Evolutionary conservation across 208 protist species (phyloP), one percentile per base, ranked within the genome.

Genomic region (Crithidia mellificae): DNA sequence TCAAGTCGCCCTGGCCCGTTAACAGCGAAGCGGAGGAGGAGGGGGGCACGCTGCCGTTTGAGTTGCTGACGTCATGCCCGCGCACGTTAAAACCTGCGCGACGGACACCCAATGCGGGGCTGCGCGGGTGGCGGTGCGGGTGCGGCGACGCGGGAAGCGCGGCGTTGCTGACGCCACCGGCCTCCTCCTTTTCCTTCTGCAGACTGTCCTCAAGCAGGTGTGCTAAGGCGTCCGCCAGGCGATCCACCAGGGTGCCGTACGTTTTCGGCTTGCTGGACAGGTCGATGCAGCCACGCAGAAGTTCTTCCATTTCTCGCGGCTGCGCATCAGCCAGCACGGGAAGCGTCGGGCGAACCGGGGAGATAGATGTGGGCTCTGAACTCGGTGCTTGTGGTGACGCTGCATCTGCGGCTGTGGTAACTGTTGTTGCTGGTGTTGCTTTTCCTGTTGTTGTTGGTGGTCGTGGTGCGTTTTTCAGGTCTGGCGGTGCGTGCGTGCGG

Each of bases 231-330:
- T 79, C 50, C 5, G 78, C 72, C 5, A 73, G 47, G 54, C 39
- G 46, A 38, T 3, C 17, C 14, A 63, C 51, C 15, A 75, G 58
- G 5, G 22, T 8, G 25, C 61, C 49, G 38, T 64, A 70, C 8
- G 30, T 12, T 34, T 82, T 82, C n/a, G 72, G 66, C 12, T 9
- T 55, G 50, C 50, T 71, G 25, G 68, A 36, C n/a, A 70, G 65
- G 11, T 84, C 78, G 20, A 87, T 67, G 54, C 72, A 81, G 59
- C 52, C 41, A 52, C 70, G 63, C 20, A 87, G 58, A 32, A 80
- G 14, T 38, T 25, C 58, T 4, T 78, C 74, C 20, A 78, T 32
- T 19, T 80, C 72, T 3, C 25, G 49, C 12, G 56, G 62, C 14
- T 55, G 69, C 43, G 78, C 24, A 6, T 24, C 44, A 6, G 29